Evolutionary conservation across 2,329 filamentous ascomycete species (phyloP).

Genomic region (Lecanicillium sp.): DNA sequence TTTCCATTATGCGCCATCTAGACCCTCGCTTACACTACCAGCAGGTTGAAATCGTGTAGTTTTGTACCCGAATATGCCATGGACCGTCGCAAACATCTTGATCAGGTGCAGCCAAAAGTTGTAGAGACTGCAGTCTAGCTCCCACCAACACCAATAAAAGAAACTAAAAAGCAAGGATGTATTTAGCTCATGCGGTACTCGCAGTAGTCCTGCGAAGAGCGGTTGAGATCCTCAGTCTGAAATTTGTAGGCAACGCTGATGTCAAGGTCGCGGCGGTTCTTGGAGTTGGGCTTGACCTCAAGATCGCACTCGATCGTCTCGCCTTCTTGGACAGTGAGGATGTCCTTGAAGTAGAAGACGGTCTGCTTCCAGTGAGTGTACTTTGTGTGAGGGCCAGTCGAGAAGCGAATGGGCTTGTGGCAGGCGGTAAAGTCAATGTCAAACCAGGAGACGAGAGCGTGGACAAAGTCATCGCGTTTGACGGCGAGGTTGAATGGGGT

Average conservation of each 20-base stretch:
- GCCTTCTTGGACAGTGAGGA: slow-evolving; percentile 81
- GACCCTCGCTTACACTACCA: too few species aligned
- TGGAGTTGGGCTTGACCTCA: slow-evolving; percentile 79
- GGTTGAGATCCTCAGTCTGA: slow-evolving; percentile 63
- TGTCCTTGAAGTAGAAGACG: slow-evolving; percentile 93
- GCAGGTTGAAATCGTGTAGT: too few species aligned
- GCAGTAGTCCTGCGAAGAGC: slow-evolving; percentile 60
- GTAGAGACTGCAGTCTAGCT: too few species aligned
- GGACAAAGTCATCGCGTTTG: slow-evolving; percentile 87
- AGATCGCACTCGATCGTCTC: slow-evolving; percentile 70
- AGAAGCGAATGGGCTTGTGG: slow-evolving; percentile 97
- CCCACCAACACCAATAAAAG: too few species aligned
- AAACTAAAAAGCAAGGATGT: too few species aligned
- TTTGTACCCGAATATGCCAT: too few species aligned
- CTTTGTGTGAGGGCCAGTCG: slow-evolving; percentile 94
- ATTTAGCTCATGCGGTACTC: slow-evolving; percentile 71
- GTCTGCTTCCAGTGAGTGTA: slow-evolving; percentile 99
- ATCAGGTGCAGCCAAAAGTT: too few species aligned
- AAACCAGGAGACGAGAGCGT: slow-evolving; percentile 97
- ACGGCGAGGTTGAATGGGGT: slow-evolving; percentile 67
- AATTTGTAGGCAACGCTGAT: slow-evolving; percentile 80
- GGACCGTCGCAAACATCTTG: too few species aligned
- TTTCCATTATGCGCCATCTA: too few species aligned
- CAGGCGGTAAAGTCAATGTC: slow-evolving; percentile 97
- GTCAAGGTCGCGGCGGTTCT: slow-evolving; percentile 92